These are phyloP conservation scores for Protoeuglena noctilucae DNA, from an alignment of 139 green algal genomes.

Conservation along the genomic window DNA sequence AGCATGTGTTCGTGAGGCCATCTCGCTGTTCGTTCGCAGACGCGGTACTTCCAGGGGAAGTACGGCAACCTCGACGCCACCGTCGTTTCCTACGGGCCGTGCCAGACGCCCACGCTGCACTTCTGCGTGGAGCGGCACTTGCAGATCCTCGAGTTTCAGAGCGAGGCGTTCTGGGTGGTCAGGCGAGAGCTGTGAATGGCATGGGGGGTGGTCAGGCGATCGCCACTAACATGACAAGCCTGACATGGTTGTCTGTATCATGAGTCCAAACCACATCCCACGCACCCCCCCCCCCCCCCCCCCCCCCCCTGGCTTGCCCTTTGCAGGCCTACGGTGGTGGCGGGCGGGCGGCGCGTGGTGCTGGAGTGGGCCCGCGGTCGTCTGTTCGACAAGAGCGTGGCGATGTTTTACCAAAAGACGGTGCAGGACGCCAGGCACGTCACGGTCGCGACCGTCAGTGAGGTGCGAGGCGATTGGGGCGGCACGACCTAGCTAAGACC, in stretches of 20 bases:
- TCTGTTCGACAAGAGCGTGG: slow-evolving; percentile 50
- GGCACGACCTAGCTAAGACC: no score
- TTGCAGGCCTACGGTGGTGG: background rate
- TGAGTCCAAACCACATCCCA: no score
- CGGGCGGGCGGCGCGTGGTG: slow-evolving; percentile 12
- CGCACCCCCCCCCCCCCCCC: no score
- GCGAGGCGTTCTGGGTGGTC: slow-evolving; percentile 59
- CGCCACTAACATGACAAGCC: no score
- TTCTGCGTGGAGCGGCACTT: slow-evolving; percentile 67
- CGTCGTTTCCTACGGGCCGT: slow-evolving; percentile 72
- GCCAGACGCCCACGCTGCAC: slow-evolving; percentile 71
- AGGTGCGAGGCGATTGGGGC: no score
- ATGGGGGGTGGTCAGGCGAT: no score
- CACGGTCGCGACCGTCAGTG: no score
- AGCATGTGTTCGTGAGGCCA: no score
- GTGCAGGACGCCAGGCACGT: slow-evolving; percentile 12
- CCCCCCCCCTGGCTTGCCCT: no score
- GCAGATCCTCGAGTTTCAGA: slow-evolving; percentile 43
- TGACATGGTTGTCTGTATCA: no score
- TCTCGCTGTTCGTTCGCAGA: no score
- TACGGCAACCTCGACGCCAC: slow-evolving; percentile 72
- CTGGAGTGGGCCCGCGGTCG: slow-evolving; percentile 49
- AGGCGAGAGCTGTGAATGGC: slow-evolving; percentile 21
- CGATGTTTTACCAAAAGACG: slow-evolving; percentile 15
- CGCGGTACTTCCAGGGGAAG: slow-evolving; percentile 63